Conservation (phyloP, 2,329 filamentous ascomycete species). For the Xylaria sp. region DNA sequence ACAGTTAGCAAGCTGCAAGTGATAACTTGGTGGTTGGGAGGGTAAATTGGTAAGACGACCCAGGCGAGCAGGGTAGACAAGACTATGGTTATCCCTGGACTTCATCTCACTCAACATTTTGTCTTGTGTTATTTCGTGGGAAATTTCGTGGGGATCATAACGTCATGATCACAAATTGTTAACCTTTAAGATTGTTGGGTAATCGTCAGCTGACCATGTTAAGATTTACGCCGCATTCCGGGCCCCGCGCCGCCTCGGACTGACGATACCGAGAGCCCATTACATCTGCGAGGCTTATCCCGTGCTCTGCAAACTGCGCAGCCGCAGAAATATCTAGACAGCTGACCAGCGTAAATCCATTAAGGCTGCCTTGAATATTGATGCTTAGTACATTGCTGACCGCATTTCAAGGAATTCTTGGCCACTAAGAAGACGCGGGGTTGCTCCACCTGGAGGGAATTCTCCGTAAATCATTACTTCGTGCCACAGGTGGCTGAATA, state of each 20-base stretch:
- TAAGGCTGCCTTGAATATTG: background rate
- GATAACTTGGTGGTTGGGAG: too few species aligned
- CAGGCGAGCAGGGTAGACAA: too few species aligned
- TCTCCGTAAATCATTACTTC: conserved; percentile 13
- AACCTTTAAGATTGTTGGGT: background rate
- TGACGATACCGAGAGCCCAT: conserved; percentile 17
- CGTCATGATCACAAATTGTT: conserved; percentile 15
- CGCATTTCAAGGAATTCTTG: conserved; percentile 6
- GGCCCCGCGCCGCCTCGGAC: conserved; percentile 19
- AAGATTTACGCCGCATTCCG: conserved; percentile 18
- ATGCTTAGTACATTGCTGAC: conserved; percentile 25
- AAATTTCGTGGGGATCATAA: conserved; percentile 5
- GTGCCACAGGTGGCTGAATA: conserved; percentile 15
- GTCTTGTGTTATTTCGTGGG: background rate
- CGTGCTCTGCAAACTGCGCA: conserved; percentile 1
- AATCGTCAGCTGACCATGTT: conserved; percentile 23
- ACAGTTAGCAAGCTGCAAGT: too few species aligned
- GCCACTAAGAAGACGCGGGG: conserved; percentile 21
- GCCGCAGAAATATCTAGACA: conserved; percentile 21
- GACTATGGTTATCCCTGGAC: too few species aligned
- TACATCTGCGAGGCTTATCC: conserved; percentile 13
- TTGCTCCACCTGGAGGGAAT: conserved; percentile 16
- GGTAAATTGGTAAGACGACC: too few species aligned
- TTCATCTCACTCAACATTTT: background rate
- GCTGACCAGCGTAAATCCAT: conserved; percentile 19